Evolutionary conservation across 192 early-diverging fungal genomes (phyloP), one percentile per base, ranked within the genome.

Genomic region (Phycomyces blakesleeanus): DNA sequence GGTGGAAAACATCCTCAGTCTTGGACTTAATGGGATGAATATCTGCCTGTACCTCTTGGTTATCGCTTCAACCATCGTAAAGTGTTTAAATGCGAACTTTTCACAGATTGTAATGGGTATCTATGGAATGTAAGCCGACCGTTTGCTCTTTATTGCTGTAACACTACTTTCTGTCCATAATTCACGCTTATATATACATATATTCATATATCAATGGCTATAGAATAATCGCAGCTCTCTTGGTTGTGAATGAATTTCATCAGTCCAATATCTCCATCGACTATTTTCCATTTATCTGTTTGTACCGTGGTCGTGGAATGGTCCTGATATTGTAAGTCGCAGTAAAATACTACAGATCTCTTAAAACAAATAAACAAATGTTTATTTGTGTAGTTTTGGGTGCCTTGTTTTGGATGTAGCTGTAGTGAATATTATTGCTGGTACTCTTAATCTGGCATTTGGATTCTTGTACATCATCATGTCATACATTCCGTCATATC

Each of bases 251-350:
- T 27, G 83, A 85, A 68, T 44, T 83, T 56, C 64, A 68, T 6
- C 64, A 66, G 10, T 76, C 76, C 7, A 60, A 72, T 3, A 57
- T 81, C n/a, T 74, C 81, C 27, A 60, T 65, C 44, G 55, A 74
- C 1, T 76, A 85, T 21, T 72, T 83, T 18, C 65, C 69, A 12
- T 85, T 85, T 65, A 63, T 85, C 14, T 80, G 77, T 58, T 79
- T 78, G 15, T 81, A 81, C 63, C 70, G 78, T 0, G 83, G 83
- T 11, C 74, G 83, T n/a, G 83, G 83, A 21, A 61, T 83, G 9
- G 66, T 85, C 15, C 61, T 80, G 37, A 81, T 82, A 0, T 85
- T 83, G 69, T 75, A 75, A 71, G 73, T 51, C 34, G 53, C 12
- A 25, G 18, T 16, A 7, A 39, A 39, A 41, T 3, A 44, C 16